Conservation (phyloP, 306 rosid species). For the Citrullus mucosospermus region DNA sequence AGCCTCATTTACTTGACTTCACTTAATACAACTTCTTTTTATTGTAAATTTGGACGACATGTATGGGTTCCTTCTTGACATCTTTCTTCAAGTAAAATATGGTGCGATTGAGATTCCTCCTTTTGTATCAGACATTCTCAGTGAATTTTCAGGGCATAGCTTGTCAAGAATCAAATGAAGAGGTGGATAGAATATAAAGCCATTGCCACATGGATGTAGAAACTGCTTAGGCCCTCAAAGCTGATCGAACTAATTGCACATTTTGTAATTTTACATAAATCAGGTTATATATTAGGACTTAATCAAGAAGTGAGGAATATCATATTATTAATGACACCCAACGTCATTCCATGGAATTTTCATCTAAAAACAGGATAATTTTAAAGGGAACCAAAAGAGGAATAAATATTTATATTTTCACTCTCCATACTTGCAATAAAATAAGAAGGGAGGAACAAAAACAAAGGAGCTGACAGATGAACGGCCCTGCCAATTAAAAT, state of each 20-base stretch:
- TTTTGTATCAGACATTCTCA: not conserved
- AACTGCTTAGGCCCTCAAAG: not conserved
- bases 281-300: not conserved
- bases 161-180: not conserved
- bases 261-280: not conserved
- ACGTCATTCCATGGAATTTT: not conserved
- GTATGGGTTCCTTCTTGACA: too few species aligned
- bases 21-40: too few species aligned
- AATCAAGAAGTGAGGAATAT: not conserved
- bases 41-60: too few species aligned
- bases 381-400: not conserved
- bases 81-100: too few species aligned
- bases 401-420: not conserved
- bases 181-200: not conserved
- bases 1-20: too few species aligned
- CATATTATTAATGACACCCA: not conserved
- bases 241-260: not conserved
- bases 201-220: not conserved
- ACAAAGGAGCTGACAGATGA: not conserved
- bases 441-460: not conserved
- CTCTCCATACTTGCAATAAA: not conserved
- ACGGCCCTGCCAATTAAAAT: not conserved
- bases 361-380: not conserved
- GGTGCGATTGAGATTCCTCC: too few species aligned
- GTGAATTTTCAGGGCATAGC: not conserved